Conservation (phyloP, 306 rosid genomes). For the Abrus precatorius region DNA sequence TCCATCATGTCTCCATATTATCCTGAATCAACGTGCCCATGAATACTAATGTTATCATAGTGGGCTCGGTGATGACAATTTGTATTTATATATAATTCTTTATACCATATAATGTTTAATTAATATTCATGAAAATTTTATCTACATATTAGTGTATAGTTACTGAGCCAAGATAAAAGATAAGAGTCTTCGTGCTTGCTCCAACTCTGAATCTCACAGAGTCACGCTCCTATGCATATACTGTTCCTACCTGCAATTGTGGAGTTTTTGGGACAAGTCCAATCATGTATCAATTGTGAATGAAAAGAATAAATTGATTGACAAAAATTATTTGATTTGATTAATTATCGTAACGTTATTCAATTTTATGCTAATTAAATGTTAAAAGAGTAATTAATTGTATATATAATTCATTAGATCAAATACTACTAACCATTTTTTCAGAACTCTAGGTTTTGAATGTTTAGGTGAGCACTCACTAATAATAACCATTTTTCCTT, state of each 20-base stretch:
- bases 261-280: no score
- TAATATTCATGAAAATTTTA: neutral
- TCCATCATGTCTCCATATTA: neutral
- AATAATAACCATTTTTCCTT: neutral
- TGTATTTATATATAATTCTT: no score
- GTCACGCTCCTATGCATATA: no score
- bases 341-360: no score
- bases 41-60: neutral
- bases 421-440: neutral
- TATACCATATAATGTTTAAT: neutral
- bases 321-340: no score
- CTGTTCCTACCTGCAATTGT: no score
- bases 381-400: no score
- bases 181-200: neutral
- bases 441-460: neutral
- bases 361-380: no score
- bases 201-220: neutral
- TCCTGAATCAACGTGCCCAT: neutral
- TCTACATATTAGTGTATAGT: neutral
- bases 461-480: slow-evolving; percentile 2
- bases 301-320: no score
- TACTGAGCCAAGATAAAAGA: neutral
- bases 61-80: neutral
- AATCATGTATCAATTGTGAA: no score
- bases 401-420: no score